phyloP scores from a whole-genome alignment of 1,284 basidiomycete genomes.

The Megacollybia platyphylla region DNA sequence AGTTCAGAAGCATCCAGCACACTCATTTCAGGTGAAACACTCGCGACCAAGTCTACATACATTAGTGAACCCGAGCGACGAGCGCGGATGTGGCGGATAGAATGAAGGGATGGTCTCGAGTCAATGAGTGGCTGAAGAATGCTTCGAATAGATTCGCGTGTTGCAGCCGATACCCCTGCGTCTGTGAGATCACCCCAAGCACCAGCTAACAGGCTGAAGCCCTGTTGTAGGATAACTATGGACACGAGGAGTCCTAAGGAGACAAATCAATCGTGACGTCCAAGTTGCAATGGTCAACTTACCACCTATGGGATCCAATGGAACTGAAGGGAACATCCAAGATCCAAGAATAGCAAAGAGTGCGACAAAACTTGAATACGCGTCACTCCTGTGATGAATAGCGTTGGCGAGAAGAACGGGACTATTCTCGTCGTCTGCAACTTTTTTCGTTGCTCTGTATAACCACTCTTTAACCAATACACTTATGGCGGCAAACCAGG shows the following conservation, averaged over 20 bases:
- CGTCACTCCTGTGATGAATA: conserved; percentile 90
- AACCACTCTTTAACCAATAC: conserved; percentile 88
- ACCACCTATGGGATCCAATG: conserved; percentile 93
- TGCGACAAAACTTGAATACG: conserved; percentile 81
- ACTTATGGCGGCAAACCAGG: conserved; percentile 85
- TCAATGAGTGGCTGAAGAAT: conserved; percentile 10
- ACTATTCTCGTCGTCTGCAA: conserved; percentile 83
- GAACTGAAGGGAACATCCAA: conserved; percentile 74
- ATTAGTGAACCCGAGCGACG: conserved; percentile 67
- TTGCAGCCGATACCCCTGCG: conserved; percentile 58
- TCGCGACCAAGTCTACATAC: conserved; percentile 63
- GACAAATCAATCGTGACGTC: conserved; percentile 5
- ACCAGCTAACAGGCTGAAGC: conserved; percentile 56
- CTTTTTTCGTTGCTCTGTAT: conserved; percentile 76
- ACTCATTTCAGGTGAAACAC: conserved; percentile 49
- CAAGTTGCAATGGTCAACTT: conserved; percentile 8
- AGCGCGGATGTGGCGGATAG: conserved; percentile 55
- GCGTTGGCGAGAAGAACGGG: conserved; percentile 89
- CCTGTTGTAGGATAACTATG: conserved; percentile 49
- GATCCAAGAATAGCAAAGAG: conserved; percentile 84
- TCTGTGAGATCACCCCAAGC: conserved; percentile 83
- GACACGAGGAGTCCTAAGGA: neutral
- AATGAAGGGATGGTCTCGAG: conserved; percentile 24
- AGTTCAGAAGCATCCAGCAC: conserved; percentile 46
- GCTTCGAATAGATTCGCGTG: conserved; percentile 36